Percentiles rank a stretch among this genome's conserved stretches.
Conservation (phyloP, 2,329 filamentous ascomycete species). For the Fusarium algeriense region DNA sequence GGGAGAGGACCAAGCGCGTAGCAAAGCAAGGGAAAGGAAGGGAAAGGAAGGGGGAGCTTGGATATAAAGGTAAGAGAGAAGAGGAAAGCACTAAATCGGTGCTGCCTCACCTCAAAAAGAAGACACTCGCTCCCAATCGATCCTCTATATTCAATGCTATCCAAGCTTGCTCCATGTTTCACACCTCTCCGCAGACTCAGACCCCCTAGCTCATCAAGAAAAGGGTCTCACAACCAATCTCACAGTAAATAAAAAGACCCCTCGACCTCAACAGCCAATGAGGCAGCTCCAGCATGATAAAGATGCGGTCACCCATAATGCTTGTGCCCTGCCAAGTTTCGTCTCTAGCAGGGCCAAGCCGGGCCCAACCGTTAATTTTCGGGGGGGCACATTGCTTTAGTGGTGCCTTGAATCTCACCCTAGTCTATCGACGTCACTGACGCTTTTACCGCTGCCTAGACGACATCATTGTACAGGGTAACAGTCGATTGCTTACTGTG, state of each 20-base stretch:
- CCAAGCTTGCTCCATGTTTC: conserved; percentile 1
- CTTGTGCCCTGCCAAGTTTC: conserved; percentile 32
- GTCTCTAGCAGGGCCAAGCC: conserved; percentile 26
- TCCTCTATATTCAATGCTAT: background rate
- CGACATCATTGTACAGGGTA: conserved; percentile 17
- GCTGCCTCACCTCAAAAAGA: background rate
- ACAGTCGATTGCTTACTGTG: background rate
- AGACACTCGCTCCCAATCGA: background rate
- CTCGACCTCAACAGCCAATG: conserved; percentile 18
- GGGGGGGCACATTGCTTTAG: conserved; percentile 34
- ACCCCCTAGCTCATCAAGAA: conserved; percentile 4
- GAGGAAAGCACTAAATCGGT: background rate
- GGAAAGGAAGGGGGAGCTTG: background rate
- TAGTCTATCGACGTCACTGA: conserved; percentile 34
- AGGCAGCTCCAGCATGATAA: conserved; percentile 14
- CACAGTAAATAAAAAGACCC: conserved; percentile 4
- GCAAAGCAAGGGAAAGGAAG: background rate
- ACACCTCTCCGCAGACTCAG: conserved; percentile 1
- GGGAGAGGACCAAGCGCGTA: background rate
- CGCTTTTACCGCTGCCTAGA: background rate
- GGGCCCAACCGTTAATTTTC: conserved; percentile 37
- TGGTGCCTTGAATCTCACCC: conserved; percentile 15
- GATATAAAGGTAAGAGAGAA: conserved; percentile 7
- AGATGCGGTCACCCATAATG: conserved; percentile 20
- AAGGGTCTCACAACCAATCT: conserved; percentile 8